phyloP scores from a whole-genome alignment of 441 rosid genomes.

The Breynia disticha region DNA sequence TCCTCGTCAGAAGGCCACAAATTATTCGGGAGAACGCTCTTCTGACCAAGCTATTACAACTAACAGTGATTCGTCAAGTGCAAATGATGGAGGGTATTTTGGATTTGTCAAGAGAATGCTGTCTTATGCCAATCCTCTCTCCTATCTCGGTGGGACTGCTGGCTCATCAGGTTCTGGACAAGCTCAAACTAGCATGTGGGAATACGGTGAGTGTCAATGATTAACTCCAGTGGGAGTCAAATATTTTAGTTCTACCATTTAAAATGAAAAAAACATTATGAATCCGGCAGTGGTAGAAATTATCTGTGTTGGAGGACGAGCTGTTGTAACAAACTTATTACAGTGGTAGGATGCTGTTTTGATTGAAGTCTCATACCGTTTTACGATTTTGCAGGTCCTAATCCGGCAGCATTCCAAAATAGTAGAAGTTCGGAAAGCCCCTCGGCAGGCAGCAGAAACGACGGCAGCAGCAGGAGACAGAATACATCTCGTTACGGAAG shows the following conservation, averaged over 20 bases:
- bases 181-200: constrained; percentile 37
- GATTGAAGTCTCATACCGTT: too few species aligned
- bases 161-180: constrained; percentile 36
- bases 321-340: too few species aligned
- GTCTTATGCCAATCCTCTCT: constrained; percentile 71
- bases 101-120: constrained; percentile 38
- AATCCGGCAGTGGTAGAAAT: too few species aligned
- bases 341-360: too few species aligned
- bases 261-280: constrained; percentile 1
- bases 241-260: neutral
- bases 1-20: constrained; percentile 33
- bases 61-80: constrained; percentile 26
- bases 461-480: constrained; percentile 30
- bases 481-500: constrained; percentile 44
- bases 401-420: constrained; percentile 30
- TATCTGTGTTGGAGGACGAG: too few species aligned
- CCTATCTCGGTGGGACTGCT: constrained; percentile 45
- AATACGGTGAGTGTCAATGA: constrained; percentile 28
- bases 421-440: constrained; percentile 24
- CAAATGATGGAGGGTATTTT: constrained; percentile 51
- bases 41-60: constrained; percentile 19
- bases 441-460: constrained; percentile 27
- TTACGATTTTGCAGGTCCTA: constrained; percentile 42
- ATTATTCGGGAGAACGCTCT: constrained; percentile 30
- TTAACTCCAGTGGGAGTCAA: neutral